Percentiles rank a stretch among this genome's conserved stretches.
Evolutionary conservation across 2,329 filamentous ascomycete species (phyloP).

Genomic region (Ophiostoma himal-ulmi): DNA sequence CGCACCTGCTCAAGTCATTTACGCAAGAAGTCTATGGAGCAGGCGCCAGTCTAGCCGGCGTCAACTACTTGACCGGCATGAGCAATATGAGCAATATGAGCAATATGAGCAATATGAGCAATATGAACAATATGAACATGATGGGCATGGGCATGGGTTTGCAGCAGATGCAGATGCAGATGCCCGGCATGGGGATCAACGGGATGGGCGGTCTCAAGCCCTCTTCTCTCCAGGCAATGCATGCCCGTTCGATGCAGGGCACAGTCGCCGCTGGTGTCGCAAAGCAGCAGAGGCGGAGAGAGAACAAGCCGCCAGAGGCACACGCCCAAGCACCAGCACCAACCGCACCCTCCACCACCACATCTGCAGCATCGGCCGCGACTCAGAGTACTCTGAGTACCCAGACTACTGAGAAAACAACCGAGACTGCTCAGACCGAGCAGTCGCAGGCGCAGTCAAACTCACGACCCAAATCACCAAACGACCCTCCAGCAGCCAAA

Average conservation of each 20-base stretch:
- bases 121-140: constrained; percentile 4
- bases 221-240: constrained; percentile 18
- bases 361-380: background rate
- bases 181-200: constrained; percentile 6
- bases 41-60: constrained; percentile 9
- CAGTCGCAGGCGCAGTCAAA: background rate
- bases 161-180: background rate
- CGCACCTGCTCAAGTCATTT: constrained; percentile 27
- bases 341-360: constrained; percentile 5
- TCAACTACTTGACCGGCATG: constrained; percentile 12
- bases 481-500: background rate
- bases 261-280: constrained; percentile 14
- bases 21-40: constrained; percentile 26
- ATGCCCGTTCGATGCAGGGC: constrained; percentile 14
- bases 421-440: background rate
- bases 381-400: constrained; percentile 11
- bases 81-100: background rate
- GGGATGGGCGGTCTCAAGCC: constrained; percentile 14
- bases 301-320: constrained; percentile 17
- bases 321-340: constrained; percentile 17
- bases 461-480: constrained; percentile 1
- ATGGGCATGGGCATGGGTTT: background rate
- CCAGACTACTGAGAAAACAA: background rate
- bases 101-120: background rate
- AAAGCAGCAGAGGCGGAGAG: constrained; percentile 17